These are phyloP conservation scores for Aureobasidium leucospermi DNA, from an alignment of 2,329 filamentous ascomycete genomes.

Conservation along the genomic window DNA sequence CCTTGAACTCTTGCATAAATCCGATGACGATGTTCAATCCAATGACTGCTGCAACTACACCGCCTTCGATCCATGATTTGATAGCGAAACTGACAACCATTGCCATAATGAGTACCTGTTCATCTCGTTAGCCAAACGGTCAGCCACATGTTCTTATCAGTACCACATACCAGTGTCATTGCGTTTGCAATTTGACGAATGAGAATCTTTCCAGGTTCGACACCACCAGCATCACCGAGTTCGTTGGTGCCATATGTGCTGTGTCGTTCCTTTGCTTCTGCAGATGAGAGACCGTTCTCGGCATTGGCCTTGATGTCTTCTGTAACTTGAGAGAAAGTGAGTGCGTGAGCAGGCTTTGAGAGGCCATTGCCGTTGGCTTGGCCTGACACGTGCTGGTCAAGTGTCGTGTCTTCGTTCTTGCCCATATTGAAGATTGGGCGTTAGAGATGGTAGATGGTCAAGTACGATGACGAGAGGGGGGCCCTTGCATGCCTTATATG, in stretches of 20 bases:
- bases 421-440: constrained; percentile 26
- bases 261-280: constrained; percentile 53
- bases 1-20: constrained; percentile 40
- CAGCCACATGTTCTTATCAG: not conserved
- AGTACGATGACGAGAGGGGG: not conserved
- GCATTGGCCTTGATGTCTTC: constrained; percentile 55
- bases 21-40: constrained; percentile 39
- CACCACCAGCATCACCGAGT: constrained; percentile 59
- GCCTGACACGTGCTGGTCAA: constrained; percentile 35
- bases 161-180: constrained; percentile 56
- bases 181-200: constrained; percentile 68
- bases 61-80: constrained; percentile 41
- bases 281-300: constrained; percentile 58
- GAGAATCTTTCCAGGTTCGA: constrained; percentile 65
- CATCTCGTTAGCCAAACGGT: not conserved
- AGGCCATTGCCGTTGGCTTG: constrained; percentile 45
- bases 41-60: constrained; percentile 40
- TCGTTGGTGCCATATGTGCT: constrained; percentile 60
- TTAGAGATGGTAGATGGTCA: not conserved
- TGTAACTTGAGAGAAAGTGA: constrained; percentile 47
- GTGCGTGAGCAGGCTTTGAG: constrained; percentile 55
- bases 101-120: constrained; percentile 37
- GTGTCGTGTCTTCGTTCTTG: constrained; percentile 28
- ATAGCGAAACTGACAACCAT: constrained; percentile 44
- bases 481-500: constrained; percentile 12